These are phyloP conservation scores for Petunia hybrid DNA, from an alignment of 305 asterid genomes.

Conservation along the genomic window DNA sequence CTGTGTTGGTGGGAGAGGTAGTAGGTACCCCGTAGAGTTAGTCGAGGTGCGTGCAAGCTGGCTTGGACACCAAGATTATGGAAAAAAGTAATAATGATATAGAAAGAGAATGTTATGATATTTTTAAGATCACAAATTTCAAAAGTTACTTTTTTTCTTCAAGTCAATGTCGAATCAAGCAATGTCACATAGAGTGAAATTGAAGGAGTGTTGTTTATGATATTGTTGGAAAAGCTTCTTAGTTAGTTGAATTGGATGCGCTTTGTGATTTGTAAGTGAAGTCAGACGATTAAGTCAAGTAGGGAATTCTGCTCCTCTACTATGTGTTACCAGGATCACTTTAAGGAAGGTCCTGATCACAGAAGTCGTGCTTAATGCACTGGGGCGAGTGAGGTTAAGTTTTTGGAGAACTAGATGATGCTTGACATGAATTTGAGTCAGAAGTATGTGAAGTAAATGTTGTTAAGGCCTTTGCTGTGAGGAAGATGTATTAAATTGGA, in stretches of 20 bases:
- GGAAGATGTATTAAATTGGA: not conserved
- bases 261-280: not conserved
- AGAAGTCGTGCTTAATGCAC: not conserved
- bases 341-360: not conserved
- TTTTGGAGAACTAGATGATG: not conserved
- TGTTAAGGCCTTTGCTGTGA: constrained; percentile 13
- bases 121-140: too few species aligned
- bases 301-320: not conserved
- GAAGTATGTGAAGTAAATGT: not conserved
- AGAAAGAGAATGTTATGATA: too few species aligned
- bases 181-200: too few species aligned
- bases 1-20: too few species aligned
- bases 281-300: not conserved
- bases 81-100: too few species aligned
- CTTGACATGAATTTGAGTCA: not conserved
- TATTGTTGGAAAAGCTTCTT: not conserved
- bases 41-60: too few species aligned
- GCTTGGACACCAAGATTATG: too few species aligned
- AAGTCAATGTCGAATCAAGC: too few species aligned
- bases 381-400: not conserved
- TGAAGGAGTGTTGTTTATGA: not conserved
- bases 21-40: too few species aligned
- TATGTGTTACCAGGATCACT: not conserved
- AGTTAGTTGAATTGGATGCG: not conserved
- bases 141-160: too few species aligned